A percentile compares a stretch with the other conserved stretches of the same genome.
Evolutionary conservation across 2,329 filamentous ascomycete genomes (phyloP).

Genomic region (Penicillium sp.): DNA sequence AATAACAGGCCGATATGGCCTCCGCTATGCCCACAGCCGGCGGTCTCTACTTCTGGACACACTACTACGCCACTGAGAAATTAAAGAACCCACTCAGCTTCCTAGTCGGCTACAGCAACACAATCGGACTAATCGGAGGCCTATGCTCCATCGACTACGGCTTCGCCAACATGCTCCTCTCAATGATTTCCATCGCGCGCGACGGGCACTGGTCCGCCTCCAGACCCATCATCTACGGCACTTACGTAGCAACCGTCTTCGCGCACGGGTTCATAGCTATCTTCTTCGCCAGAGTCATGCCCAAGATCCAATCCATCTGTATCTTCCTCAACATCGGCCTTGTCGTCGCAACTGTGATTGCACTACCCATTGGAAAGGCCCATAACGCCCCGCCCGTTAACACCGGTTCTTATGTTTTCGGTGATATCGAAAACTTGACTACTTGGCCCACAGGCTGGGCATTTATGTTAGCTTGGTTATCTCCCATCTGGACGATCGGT

Average conservation of each 20-base stretch:
- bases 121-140: constrained; percentile 57
- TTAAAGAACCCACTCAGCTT: constrained; percentile 57
- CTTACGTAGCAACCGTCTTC: constrained; percentile 52
- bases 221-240: constrained; percentile 53
- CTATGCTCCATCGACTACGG: constrained; percentile 58
- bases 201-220: constrained; percentile 54
- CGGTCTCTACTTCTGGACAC: constrained; percentile 58
- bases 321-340: constrained; percentile 53
- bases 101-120: constrained; percentile 59
- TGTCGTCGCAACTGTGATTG: constrained; percentile 51
- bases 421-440: constrained; percentile 54
- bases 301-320: constrained; percentile 52
- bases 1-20: constrained; percentile 45
- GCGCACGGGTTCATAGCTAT: constrained; percentile 53
- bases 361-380: constrained; percentile 47
- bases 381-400: constrained; percentile 15
- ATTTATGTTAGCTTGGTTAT: constrained; percentile 59
- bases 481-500: constrained; percentile 57
- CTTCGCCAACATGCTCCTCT: constrained; percentile 29
- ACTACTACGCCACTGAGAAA: constrained; percentile 54
- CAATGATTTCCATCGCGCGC: constrained; percentile 51
- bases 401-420: constrained; percentile 45
- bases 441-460: constrained; percentile 56
- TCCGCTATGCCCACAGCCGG: constrained; percentile 57
- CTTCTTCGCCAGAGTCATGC: constrained; percentile 52